Base-by-base conservation (phyloP, 441 rosid species). In the Macaranga tanarius region DNA sequence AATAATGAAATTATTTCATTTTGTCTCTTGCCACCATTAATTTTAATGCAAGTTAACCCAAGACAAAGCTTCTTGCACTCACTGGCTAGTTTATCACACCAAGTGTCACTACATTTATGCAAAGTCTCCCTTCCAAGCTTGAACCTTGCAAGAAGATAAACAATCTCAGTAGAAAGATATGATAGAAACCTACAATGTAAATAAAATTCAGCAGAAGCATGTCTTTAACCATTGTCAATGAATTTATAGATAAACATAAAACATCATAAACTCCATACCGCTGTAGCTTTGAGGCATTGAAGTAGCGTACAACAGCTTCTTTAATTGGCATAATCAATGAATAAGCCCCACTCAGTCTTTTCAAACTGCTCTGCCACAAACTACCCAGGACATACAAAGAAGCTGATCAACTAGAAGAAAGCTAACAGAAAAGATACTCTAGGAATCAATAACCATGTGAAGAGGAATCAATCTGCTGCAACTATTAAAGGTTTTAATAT, bases 301-400 rank as follows among this genome's bases (percentile, higher is more conserved):
- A 67, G 69, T 72, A 80, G 63, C 25, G 77, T 5, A 45, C 22
- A 23, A 81, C 63, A 65, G 79, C 73, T 75, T 73, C 81, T 75
- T 74, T 80, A 17, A 83, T 64, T 7, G 75, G 78, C 54, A 42
- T 38, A 22, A 73, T 62, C 55, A 64, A 55, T 2, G 84, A 79
- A 69, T 71, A 77, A 47, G 59, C 82, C 59, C 26, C 73, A 25
- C 71, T 76, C 57, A 77, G 59, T 59, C 67, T 78, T 73, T 74
- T 76, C 78, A 73, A 74, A 72, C 65, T 76, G 76, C 77, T 73
- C 69, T 74, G 79, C 85, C 84, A 80, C 79, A 77, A 73, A 78
- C 87, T 83, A 82, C 64, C 45, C 73, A 76, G 77, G 47, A 75
- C 17, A 61, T 38, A 55, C 59, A 40, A 51, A 62, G 12, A 56